Evolutionary conservation across 768 basidiomycete genomes (phyloP).

Genomic region (Strobilomyces dryophilus): DNA sequence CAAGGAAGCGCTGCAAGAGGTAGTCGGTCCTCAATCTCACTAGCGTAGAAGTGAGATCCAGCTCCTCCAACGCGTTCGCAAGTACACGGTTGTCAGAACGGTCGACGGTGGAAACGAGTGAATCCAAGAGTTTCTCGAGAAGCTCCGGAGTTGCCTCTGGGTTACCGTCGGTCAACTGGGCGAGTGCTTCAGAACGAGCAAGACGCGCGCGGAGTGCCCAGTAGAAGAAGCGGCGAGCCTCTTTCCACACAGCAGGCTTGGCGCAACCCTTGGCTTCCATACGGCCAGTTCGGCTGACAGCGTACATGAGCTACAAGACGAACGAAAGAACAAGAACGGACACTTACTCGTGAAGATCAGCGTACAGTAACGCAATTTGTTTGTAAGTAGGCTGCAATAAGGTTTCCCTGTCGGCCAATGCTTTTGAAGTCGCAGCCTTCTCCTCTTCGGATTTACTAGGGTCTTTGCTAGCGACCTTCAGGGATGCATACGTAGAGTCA

Average conservation of each 20-base stretch:
- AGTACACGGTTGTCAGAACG: constrained; percentile 51
- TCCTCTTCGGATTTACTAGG: constrained; percentile 68
- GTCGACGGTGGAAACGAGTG: constrained; percentile 52
- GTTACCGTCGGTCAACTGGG: constrained; percentile 62
- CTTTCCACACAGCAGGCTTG: constrained; percentile 80
- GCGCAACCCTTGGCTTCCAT: constrained; percentile 99
- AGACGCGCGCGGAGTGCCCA: constrained; percentile 87
- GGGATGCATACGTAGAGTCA: constrained; percentile 73
- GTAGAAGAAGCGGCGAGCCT: constrained; percentile 87
- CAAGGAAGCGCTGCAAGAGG: constrained; percentile 61
- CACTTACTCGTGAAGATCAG: constrained; percentile 92
- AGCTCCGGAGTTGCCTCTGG: constrained; percentile 69
- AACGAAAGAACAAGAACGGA: neutral
- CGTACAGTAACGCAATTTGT: constrained; percentile 90
- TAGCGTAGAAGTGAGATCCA: constrained; percentile 62
- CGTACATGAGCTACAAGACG: constrained; percentile 2
- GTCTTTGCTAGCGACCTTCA: constrained; percentile 82
- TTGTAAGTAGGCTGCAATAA: constrained; percentile 86
- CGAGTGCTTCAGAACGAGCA: constrained; percentile 61
- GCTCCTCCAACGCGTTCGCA: constrained; percentile 63
- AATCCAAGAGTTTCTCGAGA: constrained; percentile 58
- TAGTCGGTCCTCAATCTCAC: constrained; percentile 67
- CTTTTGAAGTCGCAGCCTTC: constrained; percentile 61
- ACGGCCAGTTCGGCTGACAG: constrained; percentile 76
- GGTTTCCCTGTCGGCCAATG: constrained; percentile 72